Evolutionary conservation across 768 basidiomycete species (phyloP), one percentile per base, ranked within the genome.

Genomic region (Suillus alpinus): DNA sequence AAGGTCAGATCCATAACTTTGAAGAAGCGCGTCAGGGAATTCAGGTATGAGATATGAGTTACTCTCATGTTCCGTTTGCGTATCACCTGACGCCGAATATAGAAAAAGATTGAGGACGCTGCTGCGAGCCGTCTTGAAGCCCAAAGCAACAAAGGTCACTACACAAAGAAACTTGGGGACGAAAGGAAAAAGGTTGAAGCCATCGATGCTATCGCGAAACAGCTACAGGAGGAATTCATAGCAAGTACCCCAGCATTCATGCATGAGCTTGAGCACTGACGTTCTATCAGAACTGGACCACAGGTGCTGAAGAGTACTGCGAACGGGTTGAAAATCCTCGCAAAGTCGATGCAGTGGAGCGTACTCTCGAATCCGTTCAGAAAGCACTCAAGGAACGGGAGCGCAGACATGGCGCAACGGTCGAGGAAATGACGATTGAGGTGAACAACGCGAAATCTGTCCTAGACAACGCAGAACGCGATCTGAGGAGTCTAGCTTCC

Each of bases 401-500:
- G 71, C 83, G 78, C 66, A 92, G 89, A 43, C 86, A 92, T 57
- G 92, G 93, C 8, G 86, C 87, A 0, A 82, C 86, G 2, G 83
- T 93, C 6, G 92, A 92, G 57, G 86, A 93, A 55, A 84, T 96
- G 80, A 83, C 87, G 0, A 76, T 80, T 13, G 85, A 91, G 66
- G 78, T 94, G 23, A 86, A 87, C 69, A 84, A 81, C 60, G 84
- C 88, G 12, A 82, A 82, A 65, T 79, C 77, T 6, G 82, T 79
- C 29, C 75, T 88, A 13, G 81, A 89, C 3, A 83, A 76, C 18
- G 89, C 86, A 0, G 81, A 86, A 60, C 76, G 69, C 46, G 87
- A 90, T 58, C 77, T 93, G 49, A 86, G 80, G 59, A 83, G 85
- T 43, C 84, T 92, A 80, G 70, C 79, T 13, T 65, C 71, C 4